These are phyloP conservation scores for Sugiyamaella pinicola DNA, from an alignment of 1,139 yeast genomes.

Conservation along the genomic window DNA sequence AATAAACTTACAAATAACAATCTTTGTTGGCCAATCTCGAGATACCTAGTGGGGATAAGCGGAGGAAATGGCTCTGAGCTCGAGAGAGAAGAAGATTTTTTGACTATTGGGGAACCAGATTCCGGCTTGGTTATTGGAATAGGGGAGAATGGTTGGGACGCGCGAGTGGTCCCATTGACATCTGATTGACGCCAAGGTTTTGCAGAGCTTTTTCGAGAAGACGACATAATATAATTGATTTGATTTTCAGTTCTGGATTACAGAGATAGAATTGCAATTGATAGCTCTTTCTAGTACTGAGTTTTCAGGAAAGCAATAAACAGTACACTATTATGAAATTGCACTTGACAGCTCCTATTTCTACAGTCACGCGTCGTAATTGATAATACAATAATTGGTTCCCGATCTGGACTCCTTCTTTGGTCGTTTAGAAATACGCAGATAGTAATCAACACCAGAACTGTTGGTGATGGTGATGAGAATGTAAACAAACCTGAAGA, in stretches of 20 bases:
- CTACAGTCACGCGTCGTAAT: too few species aligned
- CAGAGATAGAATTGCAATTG: too few species aligned
- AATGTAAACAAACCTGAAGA: not conserved
- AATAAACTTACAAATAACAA: slow-evolving; percentile 66
- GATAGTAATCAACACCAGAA: too few species aligned
- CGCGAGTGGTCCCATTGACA: not conserved
- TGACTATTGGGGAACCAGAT: not conserved
- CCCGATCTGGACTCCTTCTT: too few species aligned
- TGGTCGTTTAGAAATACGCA: too few species aligned
- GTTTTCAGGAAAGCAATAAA: too few species aligned
- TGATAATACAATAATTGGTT: too few species aligned
- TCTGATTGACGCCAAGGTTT: slow-evolving; percentile 11
- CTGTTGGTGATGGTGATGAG: too few species aligned
- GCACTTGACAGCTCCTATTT: too few species aligned
- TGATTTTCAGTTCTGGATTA: too few species aligned
- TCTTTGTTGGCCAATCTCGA: slow-evolving; percentile 86
- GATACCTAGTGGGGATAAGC: slow-evolving; percentile 38
- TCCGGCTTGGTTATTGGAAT: not conserved
- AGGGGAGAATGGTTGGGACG: not conserved
- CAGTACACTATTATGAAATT: too few species aligned
- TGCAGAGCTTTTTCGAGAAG: slow-evolving; percentile 6
- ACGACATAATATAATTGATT: not conserved
- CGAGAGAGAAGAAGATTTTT: not conserved
- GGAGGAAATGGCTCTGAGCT: slow-evolving; percentile 33
- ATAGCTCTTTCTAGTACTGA: too few species aligned